A percentile compares a stretch with the other conserved stretches of the same genome.
These are phyloP conservation scores for Kondoa malvinella DNA, from an alignment of 768 basidiomycete species.

Conservation along the genomic window DNA sequence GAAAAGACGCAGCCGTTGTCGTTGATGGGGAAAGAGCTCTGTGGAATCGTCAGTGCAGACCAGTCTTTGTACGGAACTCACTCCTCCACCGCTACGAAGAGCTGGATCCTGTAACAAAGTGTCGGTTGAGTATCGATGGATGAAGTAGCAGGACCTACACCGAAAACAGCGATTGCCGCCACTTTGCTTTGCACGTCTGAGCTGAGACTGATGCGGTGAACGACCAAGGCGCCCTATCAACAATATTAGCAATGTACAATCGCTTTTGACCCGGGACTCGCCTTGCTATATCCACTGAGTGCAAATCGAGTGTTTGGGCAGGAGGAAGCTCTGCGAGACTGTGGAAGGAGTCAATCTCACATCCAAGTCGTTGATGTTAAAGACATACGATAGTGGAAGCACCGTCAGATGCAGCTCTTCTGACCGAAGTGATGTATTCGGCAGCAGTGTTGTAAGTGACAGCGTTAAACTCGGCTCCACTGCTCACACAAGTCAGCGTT, in stretches of 20 bases:
- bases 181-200: slow-evolving; percentile 7
- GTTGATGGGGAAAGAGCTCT: neutral
- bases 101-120: slow-evolving; percentile 10
- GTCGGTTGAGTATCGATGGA: neutral
- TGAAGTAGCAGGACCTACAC: slow-evolving; percentile 4
- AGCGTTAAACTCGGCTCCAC: slow-evolving; percentile 8
- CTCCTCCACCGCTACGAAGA: neutral
- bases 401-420: slow-evolving; percentile 6
- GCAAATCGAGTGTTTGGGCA: slow-evolving; percentile 13
- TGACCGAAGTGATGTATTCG: slow-evolving; percentile 13
- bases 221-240: slow-evolving; percentile 11
- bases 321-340: neutral
- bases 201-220: slow-evolving; percentile 7
- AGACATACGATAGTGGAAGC: slow-evolving; percentile 3
- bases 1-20: neutral
- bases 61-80: neutral
- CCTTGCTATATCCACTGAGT: slow-evolving; percentile 12
- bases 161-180: slow-evolving; percentile 7
- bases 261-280: neutral
- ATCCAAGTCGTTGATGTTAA: neutral
- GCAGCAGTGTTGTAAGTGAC: slow-evolving; percentile 12
- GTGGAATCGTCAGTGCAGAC: too few relatives aligned
- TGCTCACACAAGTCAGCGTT: neutral
- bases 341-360: neutral
- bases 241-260: neutral